These are phyloP conservation scores for Alternaria dauci DNA, from an alignment of 2,329 filamentous ascomycete species.

Conservation along the genomic window DNA sequence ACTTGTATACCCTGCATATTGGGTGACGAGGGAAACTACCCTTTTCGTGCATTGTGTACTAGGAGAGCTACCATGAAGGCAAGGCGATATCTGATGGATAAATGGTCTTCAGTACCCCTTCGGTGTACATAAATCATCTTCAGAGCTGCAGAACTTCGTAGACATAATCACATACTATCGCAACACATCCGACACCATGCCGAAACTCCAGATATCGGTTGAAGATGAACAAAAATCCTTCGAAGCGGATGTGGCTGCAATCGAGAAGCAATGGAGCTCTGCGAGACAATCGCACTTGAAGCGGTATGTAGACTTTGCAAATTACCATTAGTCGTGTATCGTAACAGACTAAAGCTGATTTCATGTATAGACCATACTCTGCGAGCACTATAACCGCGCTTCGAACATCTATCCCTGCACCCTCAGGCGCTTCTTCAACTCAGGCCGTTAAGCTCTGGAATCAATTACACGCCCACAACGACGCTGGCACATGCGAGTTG, in stretches of 20 bases:
- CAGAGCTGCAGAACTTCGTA: not conserved
- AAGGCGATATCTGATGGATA: not conserved
- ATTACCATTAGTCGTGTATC: too few relatives aligned
- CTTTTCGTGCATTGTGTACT: not conserved
- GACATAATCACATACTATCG: not conserved
- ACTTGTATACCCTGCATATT: not conserved
- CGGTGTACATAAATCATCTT: not conserved
- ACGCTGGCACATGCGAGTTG: slow-evolving; percentile 47
- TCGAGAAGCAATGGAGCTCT: slow-evolving; percentile 48
- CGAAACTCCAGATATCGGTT: slow-evolving; percentile 21
- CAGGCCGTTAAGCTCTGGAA: slow-evolving; percentile 53
- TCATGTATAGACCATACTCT: slow-evolving; percentile 40
- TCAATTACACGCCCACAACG: slow-evolving; percentile 45
- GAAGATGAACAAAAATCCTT: slow-evolving; percentile 40
- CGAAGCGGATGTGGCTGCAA: slow-evolving; percentile 42
- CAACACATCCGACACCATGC: slow-evolving; percentile 3
- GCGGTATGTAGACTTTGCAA: slow-evolving; percentile 9
- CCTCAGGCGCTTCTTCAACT: slow-evolving; percentile 39
- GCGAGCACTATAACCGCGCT: slow-evolving; percentile 49
- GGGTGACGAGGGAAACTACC: not conserved
- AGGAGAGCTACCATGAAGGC: not conserved
- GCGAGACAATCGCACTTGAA: slow-evolving; percentile 25
- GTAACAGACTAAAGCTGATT: not conserved
- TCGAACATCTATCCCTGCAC: slow-evolving; percentile 36
- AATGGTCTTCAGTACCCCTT: not conserved